A percentile compares a stretch with the other conserved stretches of the same genome.
Conservation (phyloP, 768 basidiomycete species). For the Lentinula sp. region DNA sequence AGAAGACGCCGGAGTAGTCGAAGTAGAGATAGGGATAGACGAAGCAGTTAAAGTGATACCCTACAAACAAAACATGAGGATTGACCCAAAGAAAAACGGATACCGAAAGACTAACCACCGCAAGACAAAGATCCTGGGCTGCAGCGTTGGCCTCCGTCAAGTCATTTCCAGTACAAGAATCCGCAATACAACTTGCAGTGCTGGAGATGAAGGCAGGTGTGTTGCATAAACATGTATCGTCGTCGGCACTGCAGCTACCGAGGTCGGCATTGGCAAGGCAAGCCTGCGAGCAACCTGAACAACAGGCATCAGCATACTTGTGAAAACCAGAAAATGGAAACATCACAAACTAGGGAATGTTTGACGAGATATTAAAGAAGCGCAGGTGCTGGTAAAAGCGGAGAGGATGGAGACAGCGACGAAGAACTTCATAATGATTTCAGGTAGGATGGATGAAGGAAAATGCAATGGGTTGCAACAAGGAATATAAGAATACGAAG, state of each 20-base stretch:
- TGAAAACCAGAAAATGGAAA: slow-evolving; percentile 10
- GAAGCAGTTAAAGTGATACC: slow-evolving; percentile 44
- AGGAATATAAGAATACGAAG: slow-evolving; percentile 4
- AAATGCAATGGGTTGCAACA: not conserved
- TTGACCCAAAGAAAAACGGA: slow-evolving; percentile 14
- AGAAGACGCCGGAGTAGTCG: not conserved
- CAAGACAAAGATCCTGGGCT: slow-evolving; percentile 37
- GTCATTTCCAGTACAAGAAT: slow-evolving; percentile 41
- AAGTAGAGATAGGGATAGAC: slow-evolving; percentile 16
- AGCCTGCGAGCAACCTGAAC: slow-evolving; percentile 41
- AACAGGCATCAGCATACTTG: not conserved
- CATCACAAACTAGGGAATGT: slow-evolving; percentile 11
- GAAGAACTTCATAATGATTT: slow-evolving; percentile 3
- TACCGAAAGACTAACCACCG: slow-evolving; percentile 36
- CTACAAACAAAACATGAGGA: slow-evolving; percentile 21
- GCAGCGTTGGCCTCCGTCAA: slow-evolving; percentile 32
- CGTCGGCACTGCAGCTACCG: slow-evolving; percentile 38
- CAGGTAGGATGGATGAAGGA: not conserved
- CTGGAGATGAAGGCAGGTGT: slow-evolving; percentile 35
- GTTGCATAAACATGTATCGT: slow-evolving; percentile 56
- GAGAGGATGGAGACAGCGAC: not conserved
- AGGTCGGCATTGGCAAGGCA: slow-evolving; percentile 43
- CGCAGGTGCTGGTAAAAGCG: not conserved
- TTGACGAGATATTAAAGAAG: not conserved
- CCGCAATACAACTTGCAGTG: slow-evolving; percentile 42